phyloP scores from a whole-genome alignment of 495 filamentous ascomycete species.

The Chaetomidium leptoderma region DNA sequence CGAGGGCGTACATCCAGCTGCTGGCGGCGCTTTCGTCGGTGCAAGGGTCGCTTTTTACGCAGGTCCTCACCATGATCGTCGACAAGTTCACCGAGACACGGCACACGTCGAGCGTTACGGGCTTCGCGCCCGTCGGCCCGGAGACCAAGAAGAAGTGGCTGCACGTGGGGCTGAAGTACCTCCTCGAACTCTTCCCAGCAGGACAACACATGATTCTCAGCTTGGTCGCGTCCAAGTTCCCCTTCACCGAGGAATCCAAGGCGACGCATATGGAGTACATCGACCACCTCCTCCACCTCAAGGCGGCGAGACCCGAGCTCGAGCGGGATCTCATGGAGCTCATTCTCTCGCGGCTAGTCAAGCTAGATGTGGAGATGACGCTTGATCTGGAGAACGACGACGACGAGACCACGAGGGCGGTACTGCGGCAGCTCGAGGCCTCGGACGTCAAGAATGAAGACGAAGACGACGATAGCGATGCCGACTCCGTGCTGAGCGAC shows the following conservation, averaged over 20 bases:
- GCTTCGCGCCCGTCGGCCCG: conserved; percentile 54
- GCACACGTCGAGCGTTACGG: conserved; percentile 52
- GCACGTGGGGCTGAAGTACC: conserved; percentile 69
- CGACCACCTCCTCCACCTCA: conserved; percentile 68
- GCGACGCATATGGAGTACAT: conserved; percentile 72
- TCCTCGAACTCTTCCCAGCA: conserved; percentile 73
- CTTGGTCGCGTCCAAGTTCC: conserved; percentile 63
- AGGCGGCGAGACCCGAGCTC: conserved; percentile 73
- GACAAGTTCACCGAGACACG: conserved; percentile 59
- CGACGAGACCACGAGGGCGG: conserved; percentile 47
- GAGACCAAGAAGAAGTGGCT: conserved; percentile 61
- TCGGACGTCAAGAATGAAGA: conserved; percentile 45
- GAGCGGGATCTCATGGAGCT: conserved; percentile 76
- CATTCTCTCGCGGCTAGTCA: conserved; percentile 77
- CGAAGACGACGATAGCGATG: conserved; percentile 59
- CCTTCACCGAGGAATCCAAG: conserved; percentile 66
- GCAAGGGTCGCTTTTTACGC: conserved; percentile 53
- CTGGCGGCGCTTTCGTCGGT: conserved; percentile 75
- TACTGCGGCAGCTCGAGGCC: conserved; percentile 39
- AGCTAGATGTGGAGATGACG: conserved; percentile 89
- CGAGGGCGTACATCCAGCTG: conserved; percentile 73
- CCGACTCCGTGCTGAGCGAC: conserved; percentile 45
- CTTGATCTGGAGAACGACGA: conserved; percentile 71
- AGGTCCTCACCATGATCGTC: conserved; percentile 73
- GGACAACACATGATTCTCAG: conserved; percentile 61